Base-by-base conservation (phyloP, 1,284 basidiomycete species). In the Cryptococcus hybrid region DNA sequence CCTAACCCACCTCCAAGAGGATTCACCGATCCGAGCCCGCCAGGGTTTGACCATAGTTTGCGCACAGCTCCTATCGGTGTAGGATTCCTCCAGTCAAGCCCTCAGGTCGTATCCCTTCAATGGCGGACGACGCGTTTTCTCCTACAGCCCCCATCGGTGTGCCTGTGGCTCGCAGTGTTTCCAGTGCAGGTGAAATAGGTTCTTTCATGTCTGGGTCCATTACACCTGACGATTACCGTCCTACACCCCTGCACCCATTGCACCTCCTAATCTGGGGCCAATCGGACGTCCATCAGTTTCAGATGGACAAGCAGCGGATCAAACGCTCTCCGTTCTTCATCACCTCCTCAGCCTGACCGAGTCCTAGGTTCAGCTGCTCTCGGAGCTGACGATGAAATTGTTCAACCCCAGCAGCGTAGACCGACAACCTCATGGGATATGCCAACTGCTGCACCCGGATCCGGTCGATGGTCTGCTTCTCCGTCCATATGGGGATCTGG, bases 311-410 rank as follows among this genome's bases (percentile, higher is more conserved):
- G 54, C 64, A 34, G 18, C 50, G 40, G 24, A 37, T 66, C 65
- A 2, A 56, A 59, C n/a, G 38, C 56, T 1, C 35, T 57, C 42
- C 50, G 64, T 18, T 55, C 58, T 13, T 36, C 12, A 8, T 69
- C 68, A 7, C 68, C 69, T 3, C 52, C 64, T 3, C 65, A 52
- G 36, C 69, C 69, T 7, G 71, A 69, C 13, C 62, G 66, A 53
- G 68, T 73, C 4, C 61, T 70, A 37, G 71, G 71, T 12, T 73
- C 71, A 1, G 71, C 71, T 7, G 71, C 71, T n/a, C 64, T 73
- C 4, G 71, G 71, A 38, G 68, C 57, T 48, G 71, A 73, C 46
- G 69, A 73, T 58, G 69, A 69, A 59, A 67, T 73, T 48, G 69
- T 70, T 37, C 60, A 66, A 52, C 64, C 69, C 11, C 60, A 62